Conservation (phyloP, 441 rosid genomes). For the Raphanus hybrid region DNA sequence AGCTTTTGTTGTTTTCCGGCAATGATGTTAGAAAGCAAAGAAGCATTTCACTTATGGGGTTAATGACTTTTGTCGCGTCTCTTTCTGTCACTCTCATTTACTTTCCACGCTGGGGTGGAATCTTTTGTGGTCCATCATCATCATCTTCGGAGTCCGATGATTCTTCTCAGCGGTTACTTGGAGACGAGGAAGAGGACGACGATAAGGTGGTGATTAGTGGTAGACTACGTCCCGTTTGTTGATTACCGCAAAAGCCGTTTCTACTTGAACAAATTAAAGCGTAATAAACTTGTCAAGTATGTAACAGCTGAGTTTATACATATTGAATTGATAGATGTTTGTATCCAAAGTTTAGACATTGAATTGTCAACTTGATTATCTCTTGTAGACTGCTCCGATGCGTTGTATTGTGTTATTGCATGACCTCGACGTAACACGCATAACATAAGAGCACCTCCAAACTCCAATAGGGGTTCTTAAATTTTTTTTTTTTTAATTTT, state of each 20-base stretch:
- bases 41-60: conserved; percentile 86
- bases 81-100: conserved; percentile 56
- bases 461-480: too few relatives aligned
- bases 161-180: conserved; percentile 34
- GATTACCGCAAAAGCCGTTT: conserved; percentile 14
- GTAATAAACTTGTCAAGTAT: not conserved
- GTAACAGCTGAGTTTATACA: too few relatives aligned
- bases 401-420: not conserved
- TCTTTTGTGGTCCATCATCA: conserved; percentile 57
- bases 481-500: too few relatives aligned
- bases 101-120: conserved; percentile 70
- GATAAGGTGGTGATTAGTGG: not conserved
- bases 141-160: conserved; percentile 7
- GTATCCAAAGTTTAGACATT: not conserved
- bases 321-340: not conserved
- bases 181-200: conserved; percentile 17
- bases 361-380: not conserved
- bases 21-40: conserved; percentile 51
- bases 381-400: not conserved
- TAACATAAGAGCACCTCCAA: too few relatives aligned
- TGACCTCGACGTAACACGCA: not conserved
- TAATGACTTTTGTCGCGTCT: conserved; percentile 61
- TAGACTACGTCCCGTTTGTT: conserved; percentile 24
- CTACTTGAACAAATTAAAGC: not conserved
- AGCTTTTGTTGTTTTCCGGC: conserved; percentile 69